Evolutionary conservation across 192 early-diverging fungal genomes (phyloP).

Genomic region (Mortierella claussenii): DNA sequence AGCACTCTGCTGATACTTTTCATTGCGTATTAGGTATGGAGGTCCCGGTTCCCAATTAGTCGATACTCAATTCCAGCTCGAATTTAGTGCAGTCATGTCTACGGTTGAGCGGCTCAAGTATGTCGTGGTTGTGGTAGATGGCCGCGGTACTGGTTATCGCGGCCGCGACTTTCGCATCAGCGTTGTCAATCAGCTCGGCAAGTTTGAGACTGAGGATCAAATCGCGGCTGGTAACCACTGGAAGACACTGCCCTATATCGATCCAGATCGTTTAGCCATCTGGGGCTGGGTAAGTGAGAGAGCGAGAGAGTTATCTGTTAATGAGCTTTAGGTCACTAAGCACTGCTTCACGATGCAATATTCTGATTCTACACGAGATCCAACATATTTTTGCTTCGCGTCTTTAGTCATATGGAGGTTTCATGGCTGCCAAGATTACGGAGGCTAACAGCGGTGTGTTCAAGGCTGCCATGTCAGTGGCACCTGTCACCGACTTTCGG

Average conservation of each 20-base stretch:
- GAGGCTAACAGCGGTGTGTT: conserved; percentile 88
- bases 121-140: conserved; percentile 84
- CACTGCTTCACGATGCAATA: too few species aligned
- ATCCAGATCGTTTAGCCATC: conserved; percentile 82
- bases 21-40: conserved; percentile 81
- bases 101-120: conserved; percentile 64
- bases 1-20: neutral
- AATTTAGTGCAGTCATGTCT: conserved; percentile 77
- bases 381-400: too few species aligned
- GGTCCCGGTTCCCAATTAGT: conserved; percentile 92
- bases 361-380: too few species aligned
- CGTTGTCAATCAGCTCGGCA: conserved; percentile 84
- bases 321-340: too few species aligned
- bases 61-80: conserved; percentile 69
- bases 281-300: conserved; percentile 89
- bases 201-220: conserved; percentile 87
- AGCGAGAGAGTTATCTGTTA: too few species aligned
- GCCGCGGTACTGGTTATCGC: conserved; percentile 88
- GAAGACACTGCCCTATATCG: conserved; percentile 78
- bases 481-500: conserved; percentile 90
- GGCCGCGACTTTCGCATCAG: conserved; percentile 83
- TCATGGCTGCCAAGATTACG: conserved; percentile 83
- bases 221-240: conserved; percentile 82
- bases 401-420: conserved; percentile 90
- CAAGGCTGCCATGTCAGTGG: conserved; percentile 89